Conservation (phyloP, 2,329 filamentous ascomycete genomes). For the Cyanodermella asteris region DNA sequence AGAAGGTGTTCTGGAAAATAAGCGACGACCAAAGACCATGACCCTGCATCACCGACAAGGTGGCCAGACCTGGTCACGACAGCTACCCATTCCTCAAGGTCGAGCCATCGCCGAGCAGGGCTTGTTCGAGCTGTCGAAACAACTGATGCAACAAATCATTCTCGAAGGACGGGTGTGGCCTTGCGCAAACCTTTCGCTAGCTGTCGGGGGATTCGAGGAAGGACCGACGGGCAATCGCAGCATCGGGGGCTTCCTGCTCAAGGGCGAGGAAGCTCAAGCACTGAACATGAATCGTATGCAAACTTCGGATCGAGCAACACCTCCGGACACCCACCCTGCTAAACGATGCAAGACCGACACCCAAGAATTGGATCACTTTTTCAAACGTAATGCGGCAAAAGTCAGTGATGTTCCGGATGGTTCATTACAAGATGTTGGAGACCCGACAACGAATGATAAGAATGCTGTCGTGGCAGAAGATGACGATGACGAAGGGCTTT, state of each 20-base stretch:
- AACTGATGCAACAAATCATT: slow-evolving; percentile 54
- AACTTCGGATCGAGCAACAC: no score
- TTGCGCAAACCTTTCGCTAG: slow-evolving; percentile 72
- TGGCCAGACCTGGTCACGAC: slow-evolving; percentile 51
- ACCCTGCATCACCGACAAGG: slow-evolving; percentile 63
- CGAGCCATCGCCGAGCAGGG: slow-evolving; percentile 48
- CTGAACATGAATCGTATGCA: slow-evolving; percentile 11
- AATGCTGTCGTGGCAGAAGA: not conserved
- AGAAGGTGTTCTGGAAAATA: slow-evolving; percentile 74
- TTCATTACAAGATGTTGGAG: no score
- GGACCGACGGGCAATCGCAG: slow-evolving; percentile 63
- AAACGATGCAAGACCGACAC: slow-evolving; percentile 14
- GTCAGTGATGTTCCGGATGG: no score
- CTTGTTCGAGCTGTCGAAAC: slow-evolving; percentile 56
- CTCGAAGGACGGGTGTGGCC: slow-evolving; percentile 69
- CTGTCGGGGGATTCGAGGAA: slow-evolving; percentile 82
- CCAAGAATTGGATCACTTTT: no score
- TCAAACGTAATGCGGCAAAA: no score
- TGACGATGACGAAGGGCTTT: not conserved
- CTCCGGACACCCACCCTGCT: slow-evolving; percentile 10
- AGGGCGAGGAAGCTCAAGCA: slow-evolving; percentile 33
- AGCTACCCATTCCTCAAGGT: slow-evolving; percentile 54
- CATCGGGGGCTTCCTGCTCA: slow-evolving; percentile 69
- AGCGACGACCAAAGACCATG: slow-evolving; percentile 64
- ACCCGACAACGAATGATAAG: no score